Evolutionary conservation across 202 grass and related monocot genomes (phyloP).

Genomic region (Schoenoplectus tabernaemontani): DNA sequence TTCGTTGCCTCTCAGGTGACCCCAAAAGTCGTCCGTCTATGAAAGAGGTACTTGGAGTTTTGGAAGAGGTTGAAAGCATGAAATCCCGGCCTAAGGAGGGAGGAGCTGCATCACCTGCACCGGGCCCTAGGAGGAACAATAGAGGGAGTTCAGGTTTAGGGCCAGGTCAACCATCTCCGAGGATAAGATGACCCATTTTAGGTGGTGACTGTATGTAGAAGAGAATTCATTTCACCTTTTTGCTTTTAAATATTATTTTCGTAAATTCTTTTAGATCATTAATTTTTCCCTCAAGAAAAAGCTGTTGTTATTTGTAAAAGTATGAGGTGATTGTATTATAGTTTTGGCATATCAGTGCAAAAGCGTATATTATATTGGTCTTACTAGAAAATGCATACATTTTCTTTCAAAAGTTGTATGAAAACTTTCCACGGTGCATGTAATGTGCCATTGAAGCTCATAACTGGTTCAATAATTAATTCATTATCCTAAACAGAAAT

Average conservation of each 20-base stretch:
- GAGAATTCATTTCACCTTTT: neutral
- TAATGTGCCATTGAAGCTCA: neutral
- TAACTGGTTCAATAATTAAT: too few species aligned
- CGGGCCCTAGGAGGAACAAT: neutral
- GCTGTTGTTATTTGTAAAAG: neutral
- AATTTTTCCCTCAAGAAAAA: neutral
- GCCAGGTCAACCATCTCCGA: constrained; percentile 13
- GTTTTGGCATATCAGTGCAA: neutral
- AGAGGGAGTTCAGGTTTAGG: constrained; percentile 14
- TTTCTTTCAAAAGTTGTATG: neutral
- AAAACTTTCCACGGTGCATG: neutral
- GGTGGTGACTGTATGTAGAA: neutral
- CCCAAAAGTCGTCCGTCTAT: constrained; percentile 64
- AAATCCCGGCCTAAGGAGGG: constrained; percentile 19
- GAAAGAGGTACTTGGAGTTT: constrained; percentile 54
- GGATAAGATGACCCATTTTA: constrained; percentile 15
- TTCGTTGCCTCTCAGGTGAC: constrained; percentile 45
- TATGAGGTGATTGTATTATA: constrained; percentile 20
- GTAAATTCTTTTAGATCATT: constrained; percentile 17
- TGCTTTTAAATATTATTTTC: neutral
- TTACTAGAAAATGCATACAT: neutral
- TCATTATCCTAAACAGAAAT: neutral
- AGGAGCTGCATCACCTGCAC: constrained; percentile 28
- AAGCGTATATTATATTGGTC: neutral
- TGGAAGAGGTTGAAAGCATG: constrained; percentile 56